Base-by-base conservation (phyloP, 306 rosid species). In the Myrica gale region DNA sequence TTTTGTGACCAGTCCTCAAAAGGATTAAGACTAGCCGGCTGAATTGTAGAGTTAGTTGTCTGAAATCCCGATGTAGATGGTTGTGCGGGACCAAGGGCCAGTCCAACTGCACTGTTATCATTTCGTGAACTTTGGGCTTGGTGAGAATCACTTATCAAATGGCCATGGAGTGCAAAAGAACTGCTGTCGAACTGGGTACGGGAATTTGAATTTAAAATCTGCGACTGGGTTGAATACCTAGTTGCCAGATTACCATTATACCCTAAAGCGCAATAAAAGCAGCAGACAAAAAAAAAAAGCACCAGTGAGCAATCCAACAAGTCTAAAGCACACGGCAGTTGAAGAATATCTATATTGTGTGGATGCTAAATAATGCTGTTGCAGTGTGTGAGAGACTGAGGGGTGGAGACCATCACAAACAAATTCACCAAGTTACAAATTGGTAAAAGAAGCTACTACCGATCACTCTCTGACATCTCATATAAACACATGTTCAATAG, bases 71-170 rank as follows among this genome's bases (percentile, higher is more conserved):
- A 83, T 15, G 92, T 78, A 0, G 93, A 88, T 69, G 99, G 75
- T 75, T 89, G 97, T 67, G 97, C 91, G 78, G 90, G 98, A 76
- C 91, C 99, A 75, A 89, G 97, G 68, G 92, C 97, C 79, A 96
- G 81, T 54, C 97, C 97, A 37, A 82, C 89, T n/a, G 92, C 16
- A 70, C 84, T 87, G 70, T 50, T 82, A 47, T 83, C 88, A 73
- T 77, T 82, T 77, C 83, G 81, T 66, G 85, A 48, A 83, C 53
- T 81, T 46, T 82, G 90, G 76, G 68, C 23, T 65, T 89, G 90
- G 68, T 89, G 95, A 72, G 89, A 69, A 84, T 69, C 81, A 84
- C 74, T 72, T 57, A 88, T 58, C 84, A 90, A 81, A 51, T 85
- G 96, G 71, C 86, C 96, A 69, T 74, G 81, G 52, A 88, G 78